These are phyloP conservation scores for Tillandsia leiboldiana DNA, from an alignment of 176 grass and related monocot genomes.

Conservation along the genomic window DNA sequence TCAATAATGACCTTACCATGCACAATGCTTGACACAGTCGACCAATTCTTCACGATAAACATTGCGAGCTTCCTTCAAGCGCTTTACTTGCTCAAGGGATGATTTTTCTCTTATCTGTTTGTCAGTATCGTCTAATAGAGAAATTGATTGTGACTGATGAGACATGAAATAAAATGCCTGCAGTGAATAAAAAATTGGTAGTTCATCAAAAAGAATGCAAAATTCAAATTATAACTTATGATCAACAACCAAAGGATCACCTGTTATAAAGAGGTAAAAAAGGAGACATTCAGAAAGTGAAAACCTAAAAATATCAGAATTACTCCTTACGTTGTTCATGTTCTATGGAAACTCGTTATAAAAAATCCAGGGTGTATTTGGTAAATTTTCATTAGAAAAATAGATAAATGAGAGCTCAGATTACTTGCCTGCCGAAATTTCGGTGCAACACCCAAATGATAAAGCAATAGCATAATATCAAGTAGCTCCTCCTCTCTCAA, in stretches of 20 bases:
- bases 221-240: not conserved
- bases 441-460: constrained; percentile 68
- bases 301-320: not conserved
- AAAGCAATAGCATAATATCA: constrained; percentile 68
- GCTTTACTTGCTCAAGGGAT: constrained; percentile 63
- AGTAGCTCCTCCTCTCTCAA: constrained; percentile 73
- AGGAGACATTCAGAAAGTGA: not conserved
- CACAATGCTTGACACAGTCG: constrained; percentile 72
- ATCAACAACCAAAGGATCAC: constrained; percentile 7
- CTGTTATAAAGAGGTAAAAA: constrained; percentile 15
- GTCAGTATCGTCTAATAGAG: constrained; percentile 78
- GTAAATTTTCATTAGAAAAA: constrained; percentile 9
- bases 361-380: not conserved
- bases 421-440: constrained; percentile 78
- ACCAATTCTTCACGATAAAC: constrained; percentile 75
- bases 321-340: not conserved
- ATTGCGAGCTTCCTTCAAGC: constrained; percentile 73
- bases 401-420: constrained; percentile 11
- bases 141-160: constrained; percentile 60
- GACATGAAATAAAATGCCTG: constrained; percentile 87
- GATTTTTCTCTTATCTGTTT: constrained; percentile 81
- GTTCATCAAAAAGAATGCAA: not conserved
- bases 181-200: constrained; percentile 10
- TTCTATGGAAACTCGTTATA: no score
- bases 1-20: constrained; percentile 44